A percentile compares a stretch with the other conserved stretches of the same genome.
phyloP scores from a whole-genome alignment of 345 rosid species.

The Eucalyptus marginata region DNA sequence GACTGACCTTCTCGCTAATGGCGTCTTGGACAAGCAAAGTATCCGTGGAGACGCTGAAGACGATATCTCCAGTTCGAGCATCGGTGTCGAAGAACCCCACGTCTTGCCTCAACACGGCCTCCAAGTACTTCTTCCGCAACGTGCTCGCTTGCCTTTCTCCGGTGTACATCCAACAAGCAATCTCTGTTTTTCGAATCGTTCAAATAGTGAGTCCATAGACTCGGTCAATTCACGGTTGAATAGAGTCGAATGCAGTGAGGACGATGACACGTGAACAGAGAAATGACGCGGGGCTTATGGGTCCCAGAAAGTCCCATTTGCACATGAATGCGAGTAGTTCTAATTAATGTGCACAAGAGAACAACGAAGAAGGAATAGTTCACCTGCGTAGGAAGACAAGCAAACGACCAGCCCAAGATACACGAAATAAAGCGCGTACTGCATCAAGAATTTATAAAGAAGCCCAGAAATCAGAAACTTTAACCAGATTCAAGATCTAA shows the following conservation, averaged over 20 bases:
- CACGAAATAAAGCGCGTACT: slow-evolving; percentile 95
- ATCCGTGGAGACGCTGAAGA: slow-evolving; percentile 97
- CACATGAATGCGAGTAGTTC: neutral
- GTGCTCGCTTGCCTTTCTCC: slow-evolving; percentile 96
- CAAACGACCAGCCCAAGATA: slow-evolving; percentile 95
- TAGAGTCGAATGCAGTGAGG: neutral
- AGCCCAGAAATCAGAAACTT: neutral
- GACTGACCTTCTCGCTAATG: slow-evolving; percentile 86
- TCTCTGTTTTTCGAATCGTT: slow-evolving; percentile 34
- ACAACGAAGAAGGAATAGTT: neutral
- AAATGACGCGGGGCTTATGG: neutral
- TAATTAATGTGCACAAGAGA: neutral
- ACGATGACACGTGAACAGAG: neutral
- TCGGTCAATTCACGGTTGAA: neutral
- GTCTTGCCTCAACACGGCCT: slow-evolving; percentile 93
- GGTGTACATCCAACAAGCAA: slow-evolving; percentile 97
- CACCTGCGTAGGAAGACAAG: slow-evolving; percentile 96
- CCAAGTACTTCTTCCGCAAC: slow-evolving; percentile 85
- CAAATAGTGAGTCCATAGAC: neutral
- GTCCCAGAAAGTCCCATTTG: neutral
- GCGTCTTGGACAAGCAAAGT: slow-evolving; percentile 99
- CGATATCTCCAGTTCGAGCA: slow-evolving; percentile 97
- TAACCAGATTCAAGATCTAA: neutral
- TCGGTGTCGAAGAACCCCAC: slow-evolving; percentile 98
- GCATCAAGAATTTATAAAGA: slow-evolving; percentile 10